Base-by-base conservation (phyloP, 495 filamentous ascomycete species). In the Poronia punctata region DNA sequence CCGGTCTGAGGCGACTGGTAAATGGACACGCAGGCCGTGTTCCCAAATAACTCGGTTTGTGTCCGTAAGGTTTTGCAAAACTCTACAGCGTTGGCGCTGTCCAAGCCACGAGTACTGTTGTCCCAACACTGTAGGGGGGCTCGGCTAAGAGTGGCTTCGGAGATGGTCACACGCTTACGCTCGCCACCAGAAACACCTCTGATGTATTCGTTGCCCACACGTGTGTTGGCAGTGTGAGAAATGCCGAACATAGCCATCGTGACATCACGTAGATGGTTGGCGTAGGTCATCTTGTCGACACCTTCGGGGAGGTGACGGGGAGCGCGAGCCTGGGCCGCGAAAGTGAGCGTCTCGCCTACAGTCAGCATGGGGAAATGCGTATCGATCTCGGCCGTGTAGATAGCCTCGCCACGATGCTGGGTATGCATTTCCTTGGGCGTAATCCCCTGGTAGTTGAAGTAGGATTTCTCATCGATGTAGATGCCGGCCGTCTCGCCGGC, bases 171-270 rank as follows among this genome's bases (percentile, higher is more conserved):
- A 45, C 87, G 78, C 65, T 89, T 90, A 7, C 86, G 60, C 59
- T 94, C 87, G 43, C 87, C 87, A 38, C 87, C 87, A 20, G 76
- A 82, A 0, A 92, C 81, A 42, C 87, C 87, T 26, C 84, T 76
- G 32, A 88, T 72, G 39, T 81, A 84, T 40, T 86, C 83, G 56
- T 89, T 86, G 20, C 87, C 87, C 15, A 92, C 80, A 18, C 68
- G 70, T 3, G 87, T 90, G 61, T 89, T 78, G 41, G 78, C 69
- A 0, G 84, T 88, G 49, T 90, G 83, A 9, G 73, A 70, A 29
- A 92, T 74, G 32, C 84, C 82, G 48, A 88, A 80, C 58, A 85
- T 80, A 21, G 84, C 78, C 82, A 89, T 86, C 42, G 84, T 75
- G 17, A 88, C 80, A 52, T 88, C 82, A 9, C 79, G 67, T 60